These are phyloP conservation scores for Hondaea fermentalgiana DNA, from an alignment of 108 stramenopile genomes.

Conservation along the genomic window DNA sequence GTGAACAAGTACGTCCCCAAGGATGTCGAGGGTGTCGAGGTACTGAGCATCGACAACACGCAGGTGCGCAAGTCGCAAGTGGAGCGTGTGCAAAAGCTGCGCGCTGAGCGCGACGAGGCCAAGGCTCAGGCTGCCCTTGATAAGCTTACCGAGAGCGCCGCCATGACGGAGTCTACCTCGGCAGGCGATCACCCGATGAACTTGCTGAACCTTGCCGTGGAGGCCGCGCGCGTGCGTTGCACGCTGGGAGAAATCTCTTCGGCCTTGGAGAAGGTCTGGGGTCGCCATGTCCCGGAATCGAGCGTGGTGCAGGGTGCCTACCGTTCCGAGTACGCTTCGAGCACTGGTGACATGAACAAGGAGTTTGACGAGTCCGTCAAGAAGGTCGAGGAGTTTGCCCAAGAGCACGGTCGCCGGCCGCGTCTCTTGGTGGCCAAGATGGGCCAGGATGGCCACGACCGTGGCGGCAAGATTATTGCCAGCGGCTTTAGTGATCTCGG, in stretches of 20 bases:
- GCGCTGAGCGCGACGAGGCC: conserved; percentile 59
- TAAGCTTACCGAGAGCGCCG: conserved; percentile 65
- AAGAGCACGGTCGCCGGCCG: conserved; percentile 81
- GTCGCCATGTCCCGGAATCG: conserved; percentile 74
- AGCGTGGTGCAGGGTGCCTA: conserved; percentile 91
- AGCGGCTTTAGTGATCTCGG: conserved; percentile 87
- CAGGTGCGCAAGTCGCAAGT: conserved; percentile 72
- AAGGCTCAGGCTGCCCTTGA: conserved; percentile 54
- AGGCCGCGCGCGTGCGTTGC: conserved; percentile 74
- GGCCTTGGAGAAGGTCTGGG: conserved; percentile 89
- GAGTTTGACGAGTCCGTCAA: conserved; percentile 69
- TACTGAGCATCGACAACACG: conserved; percentile 79
- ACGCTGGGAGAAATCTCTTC: conserved; percentile 91
- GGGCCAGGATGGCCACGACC: conserved; percentile 98
- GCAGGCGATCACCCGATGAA: conserved; percentile 70
- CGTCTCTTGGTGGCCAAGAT: conserved; percentile 95
- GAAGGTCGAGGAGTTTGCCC: conserved; percentile 75
- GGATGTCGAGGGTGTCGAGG: conserved; percentile 60
- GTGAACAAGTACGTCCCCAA: conserved; percentile 86
- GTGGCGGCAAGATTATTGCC: conserved; percentile 95
- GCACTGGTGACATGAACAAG: conserved; percentile 45
- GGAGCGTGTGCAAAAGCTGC: conserved; percentile 57
- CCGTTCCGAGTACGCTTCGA: conserved; percentile 39
- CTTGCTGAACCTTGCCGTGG: conserved; percentile 77
- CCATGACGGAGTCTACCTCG: conserved; percentile 56